Evolutionary conservation across 768 basidiomycete genomes (phyloP).

Genomic region (Calocybe indica): DNA sequence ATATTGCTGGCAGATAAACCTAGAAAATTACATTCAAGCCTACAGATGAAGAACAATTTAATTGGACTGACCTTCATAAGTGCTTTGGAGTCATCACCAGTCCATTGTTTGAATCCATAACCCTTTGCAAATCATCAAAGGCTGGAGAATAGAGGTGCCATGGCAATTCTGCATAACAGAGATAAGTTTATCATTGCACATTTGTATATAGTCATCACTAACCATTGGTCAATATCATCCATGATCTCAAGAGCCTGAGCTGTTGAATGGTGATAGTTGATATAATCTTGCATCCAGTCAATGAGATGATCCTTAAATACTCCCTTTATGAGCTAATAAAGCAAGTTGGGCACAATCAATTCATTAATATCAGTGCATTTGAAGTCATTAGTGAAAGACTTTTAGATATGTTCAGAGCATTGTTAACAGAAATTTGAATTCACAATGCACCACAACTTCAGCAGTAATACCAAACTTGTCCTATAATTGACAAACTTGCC

Average conservation of each 20-base stretch:
- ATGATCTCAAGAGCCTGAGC: slow-evolving; percentile 17
- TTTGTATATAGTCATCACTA: neutral
- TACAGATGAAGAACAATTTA: neutral
- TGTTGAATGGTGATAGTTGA: slow-evolving; percentile 7
- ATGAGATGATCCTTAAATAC: slow-evolving; percentile 27
- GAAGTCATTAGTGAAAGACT: slow-evolving; percentile 10
- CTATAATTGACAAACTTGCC: neutral
- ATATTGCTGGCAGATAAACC: slow-evolving; percentile 22
- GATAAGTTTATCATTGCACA: neutral
- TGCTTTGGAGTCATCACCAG: slow-evolving; percentile 24
- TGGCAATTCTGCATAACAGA: slow-evolving; percentile 16
- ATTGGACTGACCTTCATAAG: slow-evolving; percentile 23
- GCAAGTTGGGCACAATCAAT: slow-evolving; percentile 18
- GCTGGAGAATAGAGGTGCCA: slow-evolving; percentile 8
- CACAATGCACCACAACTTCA: slow-evolving; percentile 2
- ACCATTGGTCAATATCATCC: slow-evolving; percentile 28
- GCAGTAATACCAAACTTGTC: slow-evolving; percentile 2
- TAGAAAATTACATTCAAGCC: neutral
- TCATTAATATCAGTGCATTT: slow-evolving; percentile 20
- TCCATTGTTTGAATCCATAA: slow-evolving; percentile 24
- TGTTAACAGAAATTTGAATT: neutral
- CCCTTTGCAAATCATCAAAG: slow-evolving; percentile 18
- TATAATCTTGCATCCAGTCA: slow-evolving; percentile 20
- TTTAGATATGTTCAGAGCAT: neutral
- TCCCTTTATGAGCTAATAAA: slow-evolving; percentile 24